Evolutionary conservation across 768 basidiomycete genomes (phyloP), one percentile per base, ranked within the genome.

Genomic region (Tricholoma terreum): DNA sequence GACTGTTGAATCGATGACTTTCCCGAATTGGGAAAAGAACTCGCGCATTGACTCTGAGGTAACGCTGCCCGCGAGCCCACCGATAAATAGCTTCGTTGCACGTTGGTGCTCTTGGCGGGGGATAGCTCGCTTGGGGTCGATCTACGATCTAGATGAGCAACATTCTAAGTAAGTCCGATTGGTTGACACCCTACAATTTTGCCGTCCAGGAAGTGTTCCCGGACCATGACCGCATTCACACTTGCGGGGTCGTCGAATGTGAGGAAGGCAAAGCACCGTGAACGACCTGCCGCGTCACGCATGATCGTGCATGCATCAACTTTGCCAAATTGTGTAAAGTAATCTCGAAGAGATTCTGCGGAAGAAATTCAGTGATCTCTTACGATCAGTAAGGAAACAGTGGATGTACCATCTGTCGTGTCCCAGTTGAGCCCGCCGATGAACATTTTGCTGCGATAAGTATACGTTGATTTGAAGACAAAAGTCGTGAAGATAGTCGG

Each of bases 391-490:
- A 70, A 73, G 67, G 73, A 74, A 72, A 63, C 65, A 63, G 70
- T 67, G 64, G 75, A 77, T 77, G 60, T 84, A 99, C 97, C 96
- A 82, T 98, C 97, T 71, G 93, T 96, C 67, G 97, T 98, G 75
- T 98, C 96, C 97, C 97, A 99, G 78, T 98, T 97, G 63, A 99
- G 81, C 63, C 97, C 97, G 61, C 97, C 97, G 70, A 99, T 95
- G 75, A 99, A 99, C 97, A 99, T 99, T 82, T 99, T 99, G 75
- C 97, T 98, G 80, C 73, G 56, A 62, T 40, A 36, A 24, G 50
- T 61, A 61, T 57, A 64, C 30, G 46, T 55, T 52, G 46, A 17
- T 30, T 33, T 31, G 50, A 27, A 55, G 60, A 60, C 54, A 54
- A 60, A 65, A 67, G 52, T 61, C 58, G 63, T 53, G 64, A 68